Conservation (phyloP, 176 grass and related monocot species). For the Cenchrus fungigraminus region DNA sequence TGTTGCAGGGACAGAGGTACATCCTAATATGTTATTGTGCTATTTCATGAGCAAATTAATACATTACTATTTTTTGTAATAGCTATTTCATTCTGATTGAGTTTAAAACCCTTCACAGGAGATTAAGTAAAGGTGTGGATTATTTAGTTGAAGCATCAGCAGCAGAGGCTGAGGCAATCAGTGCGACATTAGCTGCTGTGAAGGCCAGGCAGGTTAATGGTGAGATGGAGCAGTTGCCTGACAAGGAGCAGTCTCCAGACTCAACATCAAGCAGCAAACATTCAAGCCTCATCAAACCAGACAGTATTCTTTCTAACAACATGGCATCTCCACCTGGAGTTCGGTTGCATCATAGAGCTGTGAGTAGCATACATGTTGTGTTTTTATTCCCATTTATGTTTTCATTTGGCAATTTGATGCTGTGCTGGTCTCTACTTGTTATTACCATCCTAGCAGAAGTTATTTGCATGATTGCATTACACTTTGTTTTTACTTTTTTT, state of each 20-base stretch:
- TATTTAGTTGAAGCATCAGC: conserved; percentile 94
- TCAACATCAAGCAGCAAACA: conserved; percentile 71
- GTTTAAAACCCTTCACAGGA: conserved; percentile 49
- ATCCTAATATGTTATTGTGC: not conserved
- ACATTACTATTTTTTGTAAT: conserved; percentile 3
- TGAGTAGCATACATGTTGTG: conserved; percentile 59
- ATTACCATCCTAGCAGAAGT: conserved; percentile 6
- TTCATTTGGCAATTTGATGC: conserved; percentile 25
- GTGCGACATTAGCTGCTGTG: conserved; percentile 86
- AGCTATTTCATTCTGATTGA: conserved; percentile 9
- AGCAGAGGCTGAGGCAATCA: conserved; percentile 91
- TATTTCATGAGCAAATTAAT: not conserved
- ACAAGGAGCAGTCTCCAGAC: conserved; percentile 71
- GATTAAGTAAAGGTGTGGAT: conserved; percentile 90
- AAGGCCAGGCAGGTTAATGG: conserved; percentile 89
- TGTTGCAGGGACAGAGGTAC: conserved; percentile 87
- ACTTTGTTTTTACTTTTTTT: not conserved
- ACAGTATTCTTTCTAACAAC: conserved; percentile 58
- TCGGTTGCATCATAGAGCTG: conserved; percentile 97
- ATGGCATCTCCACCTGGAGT: conserved; percentile 72
- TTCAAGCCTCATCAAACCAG: conserved; percentile 83
- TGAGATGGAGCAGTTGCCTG: conserved; percentile 67
- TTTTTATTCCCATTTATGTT: conserved; percentile 18
- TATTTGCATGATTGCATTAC: conserved; percentile 15
- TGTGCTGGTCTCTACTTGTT: not conserved